phyloP scores from a whole-genome alignment of 805 yeast genomes.

The Candida succiphila region DNA sequence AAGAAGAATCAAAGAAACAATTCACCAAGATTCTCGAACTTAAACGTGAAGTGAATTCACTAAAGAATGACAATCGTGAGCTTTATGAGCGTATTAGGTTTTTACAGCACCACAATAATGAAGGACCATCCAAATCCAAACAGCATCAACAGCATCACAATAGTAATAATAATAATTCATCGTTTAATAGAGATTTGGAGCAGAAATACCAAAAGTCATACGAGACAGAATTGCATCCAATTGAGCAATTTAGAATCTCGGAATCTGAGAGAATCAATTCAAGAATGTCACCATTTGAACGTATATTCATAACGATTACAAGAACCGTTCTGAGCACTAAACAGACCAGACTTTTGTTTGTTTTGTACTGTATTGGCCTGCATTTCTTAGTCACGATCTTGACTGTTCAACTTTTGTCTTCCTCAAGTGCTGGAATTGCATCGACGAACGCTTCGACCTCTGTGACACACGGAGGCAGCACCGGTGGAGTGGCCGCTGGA shows the following conservation, averaged over 20 bases:
- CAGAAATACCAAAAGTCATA: constrained; percentile 51
- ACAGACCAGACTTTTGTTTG: constrained; percentile 60
- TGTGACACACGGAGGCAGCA: not conserved
- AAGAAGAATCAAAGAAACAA: constrained; percentile 63
- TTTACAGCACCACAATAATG: constrained; percentile 40
- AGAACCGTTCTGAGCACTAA: constrained; percentile 68
- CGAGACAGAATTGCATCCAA: constrained; percentile 74
- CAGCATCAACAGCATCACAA: constrained; percentile 19
- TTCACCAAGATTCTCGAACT: constrained; percentile 44
- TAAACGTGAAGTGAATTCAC: constrained; percentile 48
- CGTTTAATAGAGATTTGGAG: constrained; percentile 30
- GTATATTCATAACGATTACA: constrained; percentile 65
- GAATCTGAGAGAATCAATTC: constrained; percentile 72
- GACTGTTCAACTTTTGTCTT: constrained; percentile 40
- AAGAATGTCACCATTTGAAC: constrained; percentile 65
- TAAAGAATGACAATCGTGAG: constrained; percentile 68
- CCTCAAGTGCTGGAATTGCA: constrained; percentile 5
- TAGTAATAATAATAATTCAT: constrained; percentile 7
- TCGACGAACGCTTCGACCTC: constrained; percentile 1
- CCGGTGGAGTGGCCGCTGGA: constrained; percentile 2
- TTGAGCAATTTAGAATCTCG: constrained; percentile 68
- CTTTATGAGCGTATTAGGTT: constrained; percentile 72
- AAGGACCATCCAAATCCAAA: constrained; percentile 9
- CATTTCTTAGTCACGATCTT: constrained; percentile 66
- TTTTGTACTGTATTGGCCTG: constrained; percentile 62